Evolutionary conservation across 129 eudicot genomes (phyloP), one percentile per base, ranked within the genome.

Genomic region (Chrysanthemum seticuspe): DNA sequence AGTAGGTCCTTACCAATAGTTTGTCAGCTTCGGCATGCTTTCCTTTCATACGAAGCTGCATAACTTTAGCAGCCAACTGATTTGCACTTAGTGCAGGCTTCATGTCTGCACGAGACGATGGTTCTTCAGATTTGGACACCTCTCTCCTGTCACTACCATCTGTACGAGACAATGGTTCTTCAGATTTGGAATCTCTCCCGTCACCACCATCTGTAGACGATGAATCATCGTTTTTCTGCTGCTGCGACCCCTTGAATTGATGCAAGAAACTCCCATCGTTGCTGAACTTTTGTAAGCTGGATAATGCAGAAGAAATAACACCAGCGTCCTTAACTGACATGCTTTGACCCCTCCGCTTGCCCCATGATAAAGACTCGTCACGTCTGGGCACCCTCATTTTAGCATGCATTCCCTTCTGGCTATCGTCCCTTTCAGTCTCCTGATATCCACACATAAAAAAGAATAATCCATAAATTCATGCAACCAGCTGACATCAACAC

Each of bases 11-110:
- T 78, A 89, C 98, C 95, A 85, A 15, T 68, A 93, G 89, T 75
- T 79, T 90, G 19, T 90, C 89, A 50, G 98, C 97, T 78, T 90
- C 98, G 3, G 88, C 91, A 81, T 94, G 96, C 81, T 86, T 87
- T 78, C 98, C 98, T 86, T 88, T 90, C 92, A 94, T 66, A 25
- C 93, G 96, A 2, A 88, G 87, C 81, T 90, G 96, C 90, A 94
- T 60, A 53, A 79, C 93, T 87, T 94, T 94, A 45, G 97, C 98
- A 65, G 97, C 98, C 76, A 94, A 76, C 76, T 94, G 96, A 63
- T 94, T 94, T 52, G 97, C 96, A 81, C 88, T 90, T 79, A 90
- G 15, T 69, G 80, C 70, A 68, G 85, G 83, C 70, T 75, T 83
- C n/a, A 69, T 63, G 19, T 64, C 73, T 54, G 67, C 65, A 76